phyloP scores from a whole-genome alignment of 495 filamentous ascomycete species.

The Penicillium psychrofluorescens region DNA sequence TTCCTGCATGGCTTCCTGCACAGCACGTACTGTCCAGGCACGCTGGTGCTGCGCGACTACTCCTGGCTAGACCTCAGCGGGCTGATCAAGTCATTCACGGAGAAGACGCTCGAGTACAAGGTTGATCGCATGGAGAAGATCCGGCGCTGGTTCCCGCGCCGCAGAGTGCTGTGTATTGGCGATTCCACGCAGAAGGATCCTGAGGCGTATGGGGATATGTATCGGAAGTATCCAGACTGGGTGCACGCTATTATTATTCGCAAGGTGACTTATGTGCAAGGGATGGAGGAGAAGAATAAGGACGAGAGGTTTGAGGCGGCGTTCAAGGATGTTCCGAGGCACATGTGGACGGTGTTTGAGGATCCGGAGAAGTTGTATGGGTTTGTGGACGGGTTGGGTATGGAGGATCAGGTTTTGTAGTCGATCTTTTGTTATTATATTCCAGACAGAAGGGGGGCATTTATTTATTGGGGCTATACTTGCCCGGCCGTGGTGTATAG shows the following conservation, averaged over 20 bases:
- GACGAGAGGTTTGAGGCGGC: conserved; percentile 71
- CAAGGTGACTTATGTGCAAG: conserved; percentile 69
- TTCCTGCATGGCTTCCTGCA: conserved; percentile 70
- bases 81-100: conserved; percentile 70
- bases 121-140: conserved; percentile 72
- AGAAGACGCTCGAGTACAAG: conserved; percentile 84
- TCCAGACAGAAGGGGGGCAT: too few relatives aligned
- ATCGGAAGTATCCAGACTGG: conserved; percentile 58
- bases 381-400: conserved; percentile 37
- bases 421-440: background rate
- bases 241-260: conserved; percentile 75
- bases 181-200: conserved; percentile 91
- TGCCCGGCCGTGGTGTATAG: too few relatives aligned
- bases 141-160: conserved; percentile 62
- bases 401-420: conserved; percentile 15
- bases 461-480: too few relatives aligned
- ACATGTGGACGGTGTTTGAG: conserved; percentile 74
- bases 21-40: conserved; percentile 65
- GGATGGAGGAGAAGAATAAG: conserved; percentile 67
- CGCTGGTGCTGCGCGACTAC: conserved; percentile 75
- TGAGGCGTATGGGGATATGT: conserved; percentile 78
- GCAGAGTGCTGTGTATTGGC: conserved; percentile 77
- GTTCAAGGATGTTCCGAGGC: conserved; percentile 64
- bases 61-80: conserved; percentile 79
- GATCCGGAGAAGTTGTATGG: conserved; percentile 57